These are phyloP conservation scores for Aureobasidium sp. DNA, from an alignment of 2,329 filamentous ascomycete genomes.

Conservation along the genomic window DNA sequence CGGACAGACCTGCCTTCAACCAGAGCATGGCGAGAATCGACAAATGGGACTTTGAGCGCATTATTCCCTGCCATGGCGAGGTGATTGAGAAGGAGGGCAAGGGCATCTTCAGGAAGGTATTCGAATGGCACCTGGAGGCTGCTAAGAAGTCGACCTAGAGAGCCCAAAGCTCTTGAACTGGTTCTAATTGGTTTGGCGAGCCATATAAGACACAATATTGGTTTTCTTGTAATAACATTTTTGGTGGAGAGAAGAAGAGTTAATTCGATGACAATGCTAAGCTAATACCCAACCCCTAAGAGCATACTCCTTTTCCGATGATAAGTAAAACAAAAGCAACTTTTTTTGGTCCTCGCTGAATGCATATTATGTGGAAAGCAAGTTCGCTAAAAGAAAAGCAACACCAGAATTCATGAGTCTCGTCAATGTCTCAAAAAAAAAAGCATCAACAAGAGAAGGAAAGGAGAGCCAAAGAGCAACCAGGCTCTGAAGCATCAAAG, in stretches of 20 bases:
- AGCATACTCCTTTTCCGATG: neutral
- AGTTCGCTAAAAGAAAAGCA: neutral
- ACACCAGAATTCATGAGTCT: neutral
- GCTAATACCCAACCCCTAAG: neutral
- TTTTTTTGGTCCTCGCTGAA: slow-evolving; percentile 12
- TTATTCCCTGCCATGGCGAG: slow-evolving; percentile 93
- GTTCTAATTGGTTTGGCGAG: too few relatives aligned
- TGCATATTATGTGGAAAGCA: slow-evolving; percentile 1
- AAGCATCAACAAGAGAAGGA: neutral
- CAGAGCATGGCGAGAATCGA: slow-evolving; percentile 63
- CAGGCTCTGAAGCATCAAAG: slow-evolving; percentile 2
- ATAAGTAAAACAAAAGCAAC: slow-evolving; percentile 7
- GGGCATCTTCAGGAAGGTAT: slow-evolving; percentile 66
- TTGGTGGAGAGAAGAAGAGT: neutral
- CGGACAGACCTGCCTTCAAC: slow-evolving; percentile 62
- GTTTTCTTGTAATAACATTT: neutral
- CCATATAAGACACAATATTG: neutral
- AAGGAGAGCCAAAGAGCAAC: neutral
- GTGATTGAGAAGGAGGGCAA: slow-evolving; percentile 71
- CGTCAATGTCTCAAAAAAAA: neutral
- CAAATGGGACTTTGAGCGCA: slow-evolving; percentile 73
- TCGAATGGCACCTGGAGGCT: slow-evolving; percentile 70
- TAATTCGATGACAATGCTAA: neutral
- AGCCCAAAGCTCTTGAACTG: neutral
- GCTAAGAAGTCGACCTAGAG: slow-evolving; percentile 26